Evolutionary conservation across 2,329 filamentous ascomycete species (phyloP).

Genomic region (Didymosphaeria variabile): DNA sequence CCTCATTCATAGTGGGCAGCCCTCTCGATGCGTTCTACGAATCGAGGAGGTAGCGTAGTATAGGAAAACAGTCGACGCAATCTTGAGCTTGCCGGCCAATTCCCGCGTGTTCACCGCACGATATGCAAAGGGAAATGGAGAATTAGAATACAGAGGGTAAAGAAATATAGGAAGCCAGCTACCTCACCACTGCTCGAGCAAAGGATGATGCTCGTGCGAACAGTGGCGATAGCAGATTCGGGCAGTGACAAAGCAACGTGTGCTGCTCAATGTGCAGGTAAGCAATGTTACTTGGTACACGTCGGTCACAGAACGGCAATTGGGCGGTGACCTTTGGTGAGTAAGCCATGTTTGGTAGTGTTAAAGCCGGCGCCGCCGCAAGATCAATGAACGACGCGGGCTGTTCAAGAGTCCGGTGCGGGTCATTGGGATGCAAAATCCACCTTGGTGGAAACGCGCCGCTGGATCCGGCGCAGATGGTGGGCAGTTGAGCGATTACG

Average conservation of each 20-base stretch:
- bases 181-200: neutral
- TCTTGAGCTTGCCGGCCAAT: neutral
- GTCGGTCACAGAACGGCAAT: neutral
- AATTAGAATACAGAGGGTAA: neutral
- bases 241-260: neutral
- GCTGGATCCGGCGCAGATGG: neutral
- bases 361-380: neutral
- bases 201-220: neutral
- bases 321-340: neutral
- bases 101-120: neutral
- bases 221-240: neutral
- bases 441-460: neutral
- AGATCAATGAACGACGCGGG: neutral
- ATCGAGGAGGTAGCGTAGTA: neutral
- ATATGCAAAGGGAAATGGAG: neutral
- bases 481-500: neutral
- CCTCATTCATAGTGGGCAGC: conserved; percentile 38
- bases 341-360: neutral
- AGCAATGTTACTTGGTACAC: neutral
- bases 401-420: neutral
- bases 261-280: neutral
- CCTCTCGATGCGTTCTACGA: neutral
- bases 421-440: neutral
- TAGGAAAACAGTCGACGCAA: neutral
- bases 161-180: neutral